Percentiles rank a stretch among this genome's conserved stretches.
These are phyloP conservation scores for Alternaria burnsii DNA, from an alignment of 2,329 filamentous ascomycete species.

Conservation along the genomic window DNA sequence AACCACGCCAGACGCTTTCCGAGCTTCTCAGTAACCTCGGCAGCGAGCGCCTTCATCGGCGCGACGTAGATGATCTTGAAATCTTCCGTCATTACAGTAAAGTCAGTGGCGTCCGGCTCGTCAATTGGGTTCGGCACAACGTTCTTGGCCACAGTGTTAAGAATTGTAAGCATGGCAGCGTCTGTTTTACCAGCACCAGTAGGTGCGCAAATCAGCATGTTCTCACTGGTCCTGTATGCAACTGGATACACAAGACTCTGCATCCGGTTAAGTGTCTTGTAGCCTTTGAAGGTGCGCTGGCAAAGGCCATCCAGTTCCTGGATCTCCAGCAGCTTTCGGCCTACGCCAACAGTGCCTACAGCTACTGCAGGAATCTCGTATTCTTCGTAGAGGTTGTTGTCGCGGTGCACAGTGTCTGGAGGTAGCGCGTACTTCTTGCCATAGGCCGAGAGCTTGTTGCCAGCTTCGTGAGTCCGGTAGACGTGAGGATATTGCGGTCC, in stretches of 20 bases:
- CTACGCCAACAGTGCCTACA: constrained; percentile 75
- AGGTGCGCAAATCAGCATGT: constrained; percentile 98
- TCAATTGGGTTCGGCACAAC: constrained; percentile 81
- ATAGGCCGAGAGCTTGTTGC: constrained; percentile 81
- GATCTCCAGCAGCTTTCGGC: constrained; percentile 80
- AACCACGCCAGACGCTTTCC: constrained; percentile 93
- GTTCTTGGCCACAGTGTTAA: constrained; percentile 90
- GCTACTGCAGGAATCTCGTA: constrained; percentile 84
- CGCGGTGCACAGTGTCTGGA: constrained; percentile 73
- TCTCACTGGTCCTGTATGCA: constrained; percentile 94
- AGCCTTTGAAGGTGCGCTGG: constrained; percentile 89
- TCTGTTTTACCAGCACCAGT: constrained; percentile 99
- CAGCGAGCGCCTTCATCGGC: constrained; percentile 97
- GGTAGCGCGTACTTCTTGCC: constrained; percentile 88
- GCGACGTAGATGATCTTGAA: constrained; percentile 99
- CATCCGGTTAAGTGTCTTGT: constrained; percentile 95
- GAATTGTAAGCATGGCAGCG: constrained; percentile 93
- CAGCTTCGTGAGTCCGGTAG: constrained; percentile 82
- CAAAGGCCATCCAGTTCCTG: constrained; percentile 88
- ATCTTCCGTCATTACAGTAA: constrained; percentile 81
- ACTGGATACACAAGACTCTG: constrained; percentile 96
- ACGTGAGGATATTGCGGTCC: constrained; percentile 90
- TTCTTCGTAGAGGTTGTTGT: constrained; percentile 86
- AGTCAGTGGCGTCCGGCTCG: constrained; percentile 75
- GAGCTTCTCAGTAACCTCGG: constrained; percentile 94